Evolutionary conservation across 1,284 basidiomycete species (phyloP), one percentile per base, ranked within the genome.

Genomic region (Ceratobasidium sp.): DNA sequence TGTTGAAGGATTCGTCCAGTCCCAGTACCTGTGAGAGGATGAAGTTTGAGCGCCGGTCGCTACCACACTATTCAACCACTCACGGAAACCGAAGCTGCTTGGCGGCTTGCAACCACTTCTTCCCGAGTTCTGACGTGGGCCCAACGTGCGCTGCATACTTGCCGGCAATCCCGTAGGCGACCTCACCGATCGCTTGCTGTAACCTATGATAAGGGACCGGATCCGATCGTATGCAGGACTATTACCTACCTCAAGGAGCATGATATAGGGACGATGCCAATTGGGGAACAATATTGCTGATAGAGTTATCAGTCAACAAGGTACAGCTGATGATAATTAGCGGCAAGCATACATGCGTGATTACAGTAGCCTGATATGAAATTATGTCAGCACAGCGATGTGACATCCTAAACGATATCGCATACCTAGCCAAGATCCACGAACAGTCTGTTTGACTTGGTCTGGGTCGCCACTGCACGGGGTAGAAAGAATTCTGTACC

Each of bases 231-330:
- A 34, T 43, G 18, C 1, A n/a, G 18, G 18, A 43, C 58, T 34
- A n/a, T 34, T 60, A 50, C 69, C 18, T 64, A 74, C 73, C 52
- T 74, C 73, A 9, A 74, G 32, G 9, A 64, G 30, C 23, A 74
- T 52, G 18, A 74, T 18, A 21, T 60, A 64, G 8, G 70, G 59
- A 14, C 73, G 73, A 60, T 74, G 73, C 73, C 73, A 74, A 21
- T 50, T 64, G 14, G 71, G 70, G 21, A 69, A 69, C 39, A 69
- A 21, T n/a, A 70, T 36, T 4, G 67, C 65, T 55, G 34, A n/a
- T 23, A 36, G 5, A 58, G 12, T 3, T 1, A 59, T 53, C 9
- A n/a, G 23, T 55, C 65, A 5, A 45, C 16, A 1, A 53, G 3
- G 28, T 18, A 10, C 14, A 12, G n/a, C n/a, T n/a, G n/a, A n/a